These are phyloP conservation scores for Sclerospora graminicola DNA, from an alignment of 352 stramenopile genomes.

Conservation along the genomic window DNA sequence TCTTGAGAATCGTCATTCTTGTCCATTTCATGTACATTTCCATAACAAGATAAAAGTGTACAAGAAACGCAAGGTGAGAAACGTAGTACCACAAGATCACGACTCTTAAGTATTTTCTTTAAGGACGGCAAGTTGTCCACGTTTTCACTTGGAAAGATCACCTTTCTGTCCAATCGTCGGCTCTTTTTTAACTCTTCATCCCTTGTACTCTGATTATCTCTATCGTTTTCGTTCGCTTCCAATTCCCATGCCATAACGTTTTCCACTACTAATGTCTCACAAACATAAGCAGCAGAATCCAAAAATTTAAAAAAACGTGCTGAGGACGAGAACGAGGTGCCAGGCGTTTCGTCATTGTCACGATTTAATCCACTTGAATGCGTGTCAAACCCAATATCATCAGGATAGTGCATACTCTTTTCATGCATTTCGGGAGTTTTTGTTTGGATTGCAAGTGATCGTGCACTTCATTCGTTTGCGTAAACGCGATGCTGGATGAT, in stretches of 20 bases:
- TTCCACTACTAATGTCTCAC: too few relatives aligned
- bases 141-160: conserved; percentile 19
- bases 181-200: too few relatives aligned
- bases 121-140: conserved; percentile 8
- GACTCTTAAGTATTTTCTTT: conserved; percentile 18
- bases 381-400: conserved; percentile 59
- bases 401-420: conserved; percentile 61
- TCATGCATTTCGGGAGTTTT: conserved; percentile 29
- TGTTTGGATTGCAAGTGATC: conserved; percentile 37
- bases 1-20: too few relatives aligned
- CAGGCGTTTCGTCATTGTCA: conserved; percentile 20
- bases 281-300: too few relatives aligned
- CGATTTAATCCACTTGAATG: conserved; percentile 9
- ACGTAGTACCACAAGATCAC: conserved; percentile 25
- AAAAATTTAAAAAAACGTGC: too few relatives aligned
- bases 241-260: too few relatives aligned
- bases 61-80: conserved; percentile 48
- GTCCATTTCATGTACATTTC: background rate
- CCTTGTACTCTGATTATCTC: too few relatives aligned
- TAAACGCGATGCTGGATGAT: conserved; percentile 39
- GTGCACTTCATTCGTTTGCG: conserved; percentile 52
- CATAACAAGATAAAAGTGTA: conserved; percentile 35
- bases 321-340: conserved; percentile 6
- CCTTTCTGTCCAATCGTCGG: too few relatives aligned
- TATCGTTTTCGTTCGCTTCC: too few relatives aligned